A percentile compares a stretch with the other conserved stretches of the same genome.
phyloP scores from a whole-genome alignment of 2,329 filamentous ascomycete genomes.

The Ophiostoma novo-ulmi region DNA sequence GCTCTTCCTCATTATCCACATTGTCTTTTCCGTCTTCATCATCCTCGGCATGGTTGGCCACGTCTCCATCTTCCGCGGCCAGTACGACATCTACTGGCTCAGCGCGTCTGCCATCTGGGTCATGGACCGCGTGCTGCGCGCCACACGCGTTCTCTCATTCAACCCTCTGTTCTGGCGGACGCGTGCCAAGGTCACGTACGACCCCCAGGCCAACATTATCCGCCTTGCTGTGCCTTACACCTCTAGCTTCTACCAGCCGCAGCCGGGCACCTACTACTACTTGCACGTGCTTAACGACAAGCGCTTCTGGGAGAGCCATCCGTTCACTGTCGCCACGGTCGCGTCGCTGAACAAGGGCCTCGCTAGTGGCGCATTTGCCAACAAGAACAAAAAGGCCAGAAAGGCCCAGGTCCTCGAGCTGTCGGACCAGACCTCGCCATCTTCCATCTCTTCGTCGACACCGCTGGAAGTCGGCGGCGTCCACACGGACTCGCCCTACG shows the following conservation, averaged over 20 bases:
- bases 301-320: conserved; percentile 47
- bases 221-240: conserved; percentile 22
- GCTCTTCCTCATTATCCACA: conserved; percentile 42
- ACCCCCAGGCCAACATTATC: conserved; percentile 24
- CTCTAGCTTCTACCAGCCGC: conserved; percentile 27
- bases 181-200: conserved; percentile 18
- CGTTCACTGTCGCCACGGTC: conserved; percentile 42
- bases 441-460: neutral
- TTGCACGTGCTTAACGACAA: conserved; percentile 40
- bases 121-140: conserved; percentile 33
- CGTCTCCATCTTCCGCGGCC: conserved; percentile 21
- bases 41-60: conserved; percentile 36
- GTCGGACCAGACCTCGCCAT: neutral
- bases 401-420: conserved; percentile 12
- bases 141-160: conserved; percentile 17
- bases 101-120: conserved; percentile 25
- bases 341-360: conserved; percentile 12
- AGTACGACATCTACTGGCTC: conserved; percentile 26
- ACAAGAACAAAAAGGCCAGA: neutral
- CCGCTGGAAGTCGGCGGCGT: conserved; percentile 2
- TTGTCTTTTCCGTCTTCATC: conserved; percentile 39
- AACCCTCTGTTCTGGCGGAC: conserved; percentile 20
- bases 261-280: conserved; percentile 44
- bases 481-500: neutral
- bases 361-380: neutral